Percentiles rank a stretch among this genome's conserved stretches.
These are phyloP conservation scores for Lactarius vividus DNA, from an alignment of 768 basidiomycete genomes.

Conservation along the genomic window DNA sequence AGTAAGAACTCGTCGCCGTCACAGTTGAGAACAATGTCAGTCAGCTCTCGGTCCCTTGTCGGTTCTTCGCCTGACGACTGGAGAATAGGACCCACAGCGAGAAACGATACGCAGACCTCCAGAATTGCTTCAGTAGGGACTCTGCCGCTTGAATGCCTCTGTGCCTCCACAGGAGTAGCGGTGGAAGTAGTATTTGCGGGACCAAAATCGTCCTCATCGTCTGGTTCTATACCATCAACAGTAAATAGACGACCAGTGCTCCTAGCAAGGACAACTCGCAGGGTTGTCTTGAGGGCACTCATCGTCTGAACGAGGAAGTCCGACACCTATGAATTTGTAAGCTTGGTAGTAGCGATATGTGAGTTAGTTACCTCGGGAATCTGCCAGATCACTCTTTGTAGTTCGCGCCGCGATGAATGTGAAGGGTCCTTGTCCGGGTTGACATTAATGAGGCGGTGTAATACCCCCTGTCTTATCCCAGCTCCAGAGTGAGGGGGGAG, in stretches of 20 bases:
- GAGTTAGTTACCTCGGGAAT: conserved; percentile 57
- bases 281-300: conserved; percentile 40
- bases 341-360: not conserved
- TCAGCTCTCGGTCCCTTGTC: conserved; percentile 60
- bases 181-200: conserved; percentile 43
- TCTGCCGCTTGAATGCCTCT: conserved; percentile 33
- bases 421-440: conserved; percentile 18
- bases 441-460: conserved; percentile 38
- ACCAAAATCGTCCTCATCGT: conserved; percentile 58
- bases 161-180: conserved; percentile 33
- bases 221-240: conserved; percentile 34
- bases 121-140: conserved; percentile 39
- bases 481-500: conserved; percentile 43
- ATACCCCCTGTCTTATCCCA: conserved; percentile 60
- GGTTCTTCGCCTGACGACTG: conserved; percentile 57
- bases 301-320: conserved; percentile 40
- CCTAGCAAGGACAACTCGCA: conserved; percentile 40
- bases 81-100: conserved; percentile 61
- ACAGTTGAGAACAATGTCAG: conserved; percentile 49
- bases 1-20: conserved; percentile 56
- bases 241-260: conserved; percentile 26
- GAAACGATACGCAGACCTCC: conserved; percentile 55
- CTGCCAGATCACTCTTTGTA: conserved; percentile 65
- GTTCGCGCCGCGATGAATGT: conserved; percentile 35
- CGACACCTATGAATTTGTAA: conserved; percentile 47